Conservation (phyloP, 176 grass and related monocot species). For the Poa pratensis region DNA sequence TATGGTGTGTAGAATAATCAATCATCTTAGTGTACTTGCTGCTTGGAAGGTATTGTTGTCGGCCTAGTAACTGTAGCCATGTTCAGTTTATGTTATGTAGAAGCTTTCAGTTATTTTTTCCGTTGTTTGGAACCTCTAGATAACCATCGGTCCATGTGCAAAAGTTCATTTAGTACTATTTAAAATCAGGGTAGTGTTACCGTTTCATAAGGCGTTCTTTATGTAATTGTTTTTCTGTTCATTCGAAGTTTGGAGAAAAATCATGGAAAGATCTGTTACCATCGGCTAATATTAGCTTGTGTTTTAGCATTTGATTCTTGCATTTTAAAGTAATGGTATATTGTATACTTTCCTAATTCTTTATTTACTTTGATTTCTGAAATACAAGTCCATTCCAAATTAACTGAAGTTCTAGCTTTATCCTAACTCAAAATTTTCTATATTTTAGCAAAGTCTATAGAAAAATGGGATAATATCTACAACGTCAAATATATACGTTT, state of each 20-base stretch:
- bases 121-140: neutral
- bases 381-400: neutral
- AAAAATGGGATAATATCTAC: no score
- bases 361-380: neutral
- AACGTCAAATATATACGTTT: no score
- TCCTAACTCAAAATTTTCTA: no score
- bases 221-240: neutral
- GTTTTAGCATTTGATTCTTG: slow-evolving; percentile 23
- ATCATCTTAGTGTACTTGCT: neutral
- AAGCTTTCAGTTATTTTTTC: neutral
- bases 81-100: neutral
- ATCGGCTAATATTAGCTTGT: slow-evolving; percentile 4
- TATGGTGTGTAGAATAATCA: neutral
- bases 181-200: slow-evolving; percentile 30
- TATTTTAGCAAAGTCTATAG: no score
- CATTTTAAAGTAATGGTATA: neutral
- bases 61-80: neutral
- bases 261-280: slow-evolving; percentile 10
- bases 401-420: no score
- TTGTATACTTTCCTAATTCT: slow-evolving; percentile 14
- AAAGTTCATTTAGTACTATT: slow-evolving; percentile 26
- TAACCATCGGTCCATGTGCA: neutral
- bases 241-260: slow-evolving; percentile 39
- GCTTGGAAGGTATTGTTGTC: neutral
- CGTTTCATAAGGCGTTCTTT: neutral